These are phyloP conservation scores for Boletus rufocinnamomeus DNA, from an alignment of 768 basidiomycete species.

Conservation along the genomic window DNA sequence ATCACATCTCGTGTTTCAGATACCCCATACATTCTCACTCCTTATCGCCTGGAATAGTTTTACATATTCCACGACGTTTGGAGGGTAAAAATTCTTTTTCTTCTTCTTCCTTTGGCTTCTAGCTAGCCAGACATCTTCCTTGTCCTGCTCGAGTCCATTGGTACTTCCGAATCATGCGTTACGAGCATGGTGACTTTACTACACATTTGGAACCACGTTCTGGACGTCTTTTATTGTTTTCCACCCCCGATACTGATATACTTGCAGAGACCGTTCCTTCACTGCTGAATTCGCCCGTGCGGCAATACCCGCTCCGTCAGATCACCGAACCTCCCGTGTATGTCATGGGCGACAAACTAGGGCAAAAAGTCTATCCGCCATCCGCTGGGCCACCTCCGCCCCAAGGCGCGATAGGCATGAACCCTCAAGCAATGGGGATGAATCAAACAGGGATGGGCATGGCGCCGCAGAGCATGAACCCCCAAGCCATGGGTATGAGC, in stretches of 20 bases:
- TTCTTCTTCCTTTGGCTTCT: background rate
- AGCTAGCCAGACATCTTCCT: background rate
- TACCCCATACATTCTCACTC: slow-evolving; percentile 10
- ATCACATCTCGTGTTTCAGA: slow-evolving; percentile 23
- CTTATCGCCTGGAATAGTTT: slow-evolving; percentile 11
- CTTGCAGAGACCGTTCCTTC: slow-evolving; percentile 58
- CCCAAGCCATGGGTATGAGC: slow-evolving; percentile 27
- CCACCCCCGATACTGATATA: slow-evolving; percentile 13
- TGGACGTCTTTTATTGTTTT: slow-evolving; percentile 5
- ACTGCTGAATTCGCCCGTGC: slow-evolving; percentile 60
- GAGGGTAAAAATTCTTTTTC: background rate
- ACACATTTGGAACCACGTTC: background rate
- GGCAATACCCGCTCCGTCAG: slow-evolving; percentile 68
- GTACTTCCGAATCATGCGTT: background rate
- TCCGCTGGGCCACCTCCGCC: slow-evolving; percentile 38
- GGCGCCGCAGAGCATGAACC: slow-evolving; percentile 28
- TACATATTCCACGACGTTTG: slow-evolving; percentile 1
- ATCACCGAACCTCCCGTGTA: slow-evolving; percentile 68
- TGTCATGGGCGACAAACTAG: slow-evolving; percentile 71
- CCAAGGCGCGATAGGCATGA: slow-evolving; percentile 30
- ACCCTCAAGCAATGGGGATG: slow-evolving; percentile 28
- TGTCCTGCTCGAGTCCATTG: background rate
- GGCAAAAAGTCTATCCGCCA: slow-evolving; percentile 58
- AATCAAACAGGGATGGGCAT: slow-evolving; percentile 28
- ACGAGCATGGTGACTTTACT: background rate